Percentiles rank a stretch among this genome's conserved stretches.
phyloP scores from a whole-genome alignment of 108 stramenopile genomes.

The Conticribra weissflogii region DNA sequence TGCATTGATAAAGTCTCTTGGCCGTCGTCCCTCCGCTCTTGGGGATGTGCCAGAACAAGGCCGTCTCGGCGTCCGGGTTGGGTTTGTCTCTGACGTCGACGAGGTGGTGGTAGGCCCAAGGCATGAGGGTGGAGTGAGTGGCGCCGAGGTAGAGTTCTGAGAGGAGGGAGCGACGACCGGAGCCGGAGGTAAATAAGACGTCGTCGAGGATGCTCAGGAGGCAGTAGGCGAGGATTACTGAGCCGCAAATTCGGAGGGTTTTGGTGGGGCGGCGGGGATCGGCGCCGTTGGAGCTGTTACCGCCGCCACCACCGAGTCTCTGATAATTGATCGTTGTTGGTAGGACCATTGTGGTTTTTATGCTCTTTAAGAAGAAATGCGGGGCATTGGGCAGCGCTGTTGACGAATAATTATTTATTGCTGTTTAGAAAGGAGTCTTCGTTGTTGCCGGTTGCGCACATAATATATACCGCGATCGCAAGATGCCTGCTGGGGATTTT shows the following conservation, averaged over 20 bases:
- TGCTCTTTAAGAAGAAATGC: too few relatives aligned
- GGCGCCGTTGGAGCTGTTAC: background rate
- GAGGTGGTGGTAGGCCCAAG: slow-evolving; percentile 47
- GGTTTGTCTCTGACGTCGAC: slow-evolving; percentile 37
- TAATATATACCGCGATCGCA: too few relatives aligned
- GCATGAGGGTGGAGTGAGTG: slow-evolving; percentile 34
- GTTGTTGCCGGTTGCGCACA: too few relatives aligned
- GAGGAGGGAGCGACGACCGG: slow-evolving; percentile 38
- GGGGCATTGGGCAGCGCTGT: too few relatives aligned
- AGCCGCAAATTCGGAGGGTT: slow-evolving; percentile 1
- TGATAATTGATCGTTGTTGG: too few relatives aligned
- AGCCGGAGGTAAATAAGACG: background rate
- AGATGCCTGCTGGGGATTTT: too few relatives aligned
- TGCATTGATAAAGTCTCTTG: slow-evolving; percentile 49
- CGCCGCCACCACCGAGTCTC: too few relatives aligned
- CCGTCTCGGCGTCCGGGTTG: slow-evolving; percentile 32
- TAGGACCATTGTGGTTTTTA: too few relatives aligned
- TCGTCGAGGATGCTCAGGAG: slow-evolving; percentile 13
- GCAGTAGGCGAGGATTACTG: slow-evolving; percentile 10
- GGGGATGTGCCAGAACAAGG: slow-evolving; percentile 55
- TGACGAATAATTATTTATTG: too few relatives aligned
- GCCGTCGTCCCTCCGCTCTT: slow-evolving; percentile 52
- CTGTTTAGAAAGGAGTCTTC: too few relatives aligned
- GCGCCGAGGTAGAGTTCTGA: slow-evolving; percentile 26
- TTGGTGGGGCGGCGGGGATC: background rate